Base-by-base conservation (phyloP, 2,329 filamentous ascomycete genomes). In the Ascomycota sp. region DNA sequence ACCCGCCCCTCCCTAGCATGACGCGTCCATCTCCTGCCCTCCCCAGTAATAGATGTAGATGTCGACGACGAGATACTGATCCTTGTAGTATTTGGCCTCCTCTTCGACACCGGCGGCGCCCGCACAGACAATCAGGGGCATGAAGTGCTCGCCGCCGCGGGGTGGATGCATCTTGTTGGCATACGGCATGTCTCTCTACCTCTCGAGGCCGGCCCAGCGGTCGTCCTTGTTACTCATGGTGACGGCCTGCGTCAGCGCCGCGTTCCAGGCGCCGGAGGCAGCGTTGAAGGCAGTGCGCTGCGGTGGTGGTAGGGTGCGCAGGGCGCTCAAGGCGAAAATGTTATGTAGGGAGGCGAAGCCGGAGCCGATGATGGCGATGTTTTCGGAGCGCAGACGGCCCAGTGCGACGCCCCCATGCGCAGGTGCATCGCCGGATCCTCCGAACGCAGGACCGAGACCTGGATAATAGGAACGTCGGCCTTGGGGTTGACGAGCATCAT, bases 281-380 rank as follows among this genome's bases (percentile, higher is more conserved):
- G 29, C 31, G 25, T 34, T 40, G 31, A 57, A 42, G 20, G 38
- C 33, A 2, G 40, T 40, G 8, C 34, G 29, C 27, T 39, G 35
- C 5, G 34, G 36, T 3, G 36, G 28, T 4, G 44, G 40, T 11
- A 40, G 38, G 28, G 30, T 33, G 17, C 43, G 39, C 19, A 59
- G 38, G 26, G 38, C 32, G 20, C 58, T 53, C 56, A 69, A 60
- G 20, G 53, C 39, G 17, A 51, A 45, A 7, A 69, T 40, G 42
- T 70, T 69, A 43, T 71, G 67, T 32, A 70, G 53, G 3, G 60
- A 63, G 1, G 67, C 64, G 38, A 70, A 70, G 17, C 67, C 67
- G 0, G 63, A 69, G n/a, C 67, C 67, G 25, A 71, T 39, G 32
- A 72, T 56, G 38, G 66, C 66, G n/a, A 72, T 51, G 45, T 65